Evolutionary conservation across 805 yeast species (phyloP).

Genomic region (Candida dajiaensis): DNA sequence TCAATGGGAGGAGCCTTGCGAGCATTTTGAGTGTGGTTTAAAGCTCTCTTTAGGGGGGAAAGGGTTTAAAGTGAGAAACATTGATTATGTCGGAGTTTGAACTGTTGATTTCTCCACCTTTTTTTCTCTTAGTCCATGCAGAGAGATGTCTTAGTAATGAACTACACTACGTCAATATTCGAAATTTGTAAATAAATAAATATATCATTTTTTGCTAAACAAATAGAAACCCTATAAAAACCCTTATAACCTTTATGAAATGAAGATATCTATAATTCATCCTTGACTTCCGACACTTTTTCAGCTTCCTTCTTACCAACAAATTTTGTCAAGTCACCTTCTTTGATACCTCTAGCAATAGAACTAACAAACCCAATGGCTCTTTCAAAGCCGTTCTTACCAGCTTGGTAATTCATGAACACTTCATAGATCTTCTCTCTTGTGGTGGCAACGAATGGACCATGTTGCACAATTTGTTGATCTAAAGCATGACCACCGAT

Average conservation of each 20-base stretch:
- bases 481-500: constrained; percentile 71
- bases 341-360: constrained; percentile 13
- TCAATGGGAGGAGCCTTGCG: background rate
- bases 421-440: constrained; percentile 63
- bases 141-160: no score
- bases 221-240: no score
- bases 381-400: constrained; percentile 63
- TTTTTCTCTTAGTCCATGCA: no score
- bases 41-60: background rate
- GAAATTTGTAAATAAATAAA: no score
- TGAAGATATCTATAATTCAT: background rate
- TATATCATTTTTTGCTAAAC: background rate
- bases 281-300: background rate
- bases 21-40: background rate
- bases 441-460: constrained; percentile 82
- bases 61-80: no score
- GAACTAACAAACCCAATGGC: constrained; percentile 51
- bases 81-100: no score
- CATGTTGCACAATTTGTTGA: constrained; percentile 81
- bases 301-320: background rate
- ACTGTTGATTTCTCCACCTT: background rate
- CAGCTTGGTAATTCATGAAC: constrained; percentile 64
- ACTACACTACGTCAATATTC: no score
- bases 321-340: background rate
- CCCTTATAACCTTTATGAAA: background rate